phyloP scores from a whole-genome alignment of 306 rosid genomes.

The Lathyrus oleraceus region DNA sequence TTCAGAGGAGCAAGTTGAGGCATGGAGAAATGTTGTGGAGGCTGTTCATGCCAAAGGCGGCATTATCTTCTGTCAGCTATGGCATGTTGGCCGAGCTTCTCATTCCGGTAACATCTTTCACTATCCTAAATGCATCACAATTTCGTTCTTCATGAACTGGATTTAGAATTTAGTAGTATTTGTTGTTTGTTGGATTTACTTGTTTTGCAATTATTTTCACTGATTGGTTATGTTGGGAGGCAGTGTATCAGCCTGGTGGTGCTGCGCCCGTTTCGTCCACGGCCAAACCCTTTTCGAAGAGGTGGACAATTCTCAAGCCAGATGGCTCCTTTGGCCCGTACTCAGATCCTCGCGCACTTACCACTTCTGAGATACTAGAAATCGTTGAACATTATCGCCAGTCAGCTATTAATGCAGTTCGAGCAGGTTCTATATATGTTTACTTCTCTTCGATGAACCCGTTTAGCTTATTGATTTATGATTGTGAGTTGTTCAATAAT shows the following conservation, averaged over 20 bases:
- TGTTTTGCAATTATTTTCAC: neutral
- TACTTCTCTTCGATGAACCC: neutral
- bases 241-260: slow-evolving; percentile 81
- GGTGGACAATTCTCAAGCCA: slow-evolving; percentile 77
- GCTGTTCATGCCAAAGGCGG: slow-evolving; percentile 85
- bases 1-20: slow-evolving; percentile 59
- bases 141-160: neutral
- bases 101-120: slow-evolving; percentile 40
- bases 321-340: slow-evolving; percentile 76
- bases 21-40: slow-evolving; percentile 83
- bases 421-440: slow-evolving; percentile 60
- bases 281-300: slow-evolving; percentile 52
- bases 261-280: slow-evolving; percentile 80
- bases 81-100: slow-evolving; percentile 98
- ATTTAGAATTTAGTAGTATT: neutral
- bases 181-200: neutral
- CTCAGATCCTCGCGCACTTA: slow-evolving; percentile 60
- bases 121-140: neutral
- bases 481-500: neutral
- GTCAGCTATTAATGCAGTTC: slow-evolving; percentile 47
- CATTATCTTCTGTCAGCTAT: slow-evolving; percentile 81
- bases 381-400: slow-evolving; percentile 76
- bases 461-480: neutral
- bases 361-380: slow-evolving; percentile 53
- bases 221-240: slow-evolving; percentile 3